Percentiles rank a stretch among this genome's conserved stretches.
phyloP scores from a whole-genome alignment of 495 filamentous ascomycete genomes.

The Hypoxylon lenormandii region DNA sequence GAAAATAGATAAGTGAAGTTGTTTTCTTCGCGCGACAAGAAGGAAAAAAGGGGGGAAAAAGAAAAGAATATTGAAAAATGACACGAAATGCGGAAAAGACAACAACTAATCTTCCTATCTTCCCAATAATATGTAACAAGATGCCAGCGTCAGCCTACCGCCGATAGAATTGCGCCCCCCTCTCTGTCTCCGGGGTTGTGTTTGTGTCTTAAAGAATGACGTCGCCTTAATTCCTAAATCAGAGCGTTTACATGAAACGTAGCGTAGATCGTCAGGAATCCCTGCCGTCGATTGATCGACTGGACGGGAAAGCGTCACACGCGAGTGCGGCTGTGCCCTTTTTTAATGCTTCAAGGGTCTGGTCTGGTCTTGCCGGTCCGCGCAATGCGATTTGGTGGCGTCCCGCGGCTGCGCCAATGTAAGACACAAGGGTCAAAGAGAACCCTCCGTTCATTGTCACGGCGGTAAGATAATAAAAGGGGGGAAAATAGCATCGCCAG shows the following conservation, averaged over 20 bases:
- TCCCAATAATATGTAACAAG: not conserved
- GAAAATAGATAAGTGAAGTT: not conserved
- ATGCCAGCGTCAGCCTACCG: not conserved
- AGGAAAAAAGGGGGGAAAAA: not conserved
- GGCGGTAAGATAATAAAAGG: not conserved
- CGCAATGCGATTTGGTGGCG: constrained; percentile 24
- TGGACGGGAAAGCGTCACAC: constrained; percentile 17
- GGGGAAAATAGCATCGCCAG: not conserved
- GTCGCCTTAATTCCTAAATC: constrained; percentile 31
- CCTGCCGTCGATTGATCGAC: constrained; percentile 38
- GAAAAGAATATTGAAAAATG: not conserved
- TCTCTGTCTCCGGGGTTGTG: too few species aligned
- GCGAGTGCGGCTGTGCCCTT: constrained; percentile 36
- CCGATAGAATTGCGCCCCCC: constrained; percentile 2
- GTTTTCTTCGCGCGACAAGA: too few species aligned
- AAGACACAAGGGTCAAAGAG: constrained; percentile 4
- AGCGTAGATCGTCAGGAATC: constrained; percentile 29
- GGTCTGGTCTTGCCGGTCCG: too few species aligned
- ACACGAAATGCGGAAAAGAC: not conserved
- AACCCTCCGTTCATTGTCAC: not conserved
- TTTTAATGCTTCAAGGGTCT: constrained; percentile 18
- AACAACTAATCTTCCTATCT: too few species aligned
- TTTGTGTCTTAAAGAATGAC: constrained; percentile 30
- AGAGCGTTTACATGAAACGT: constrained; percentile 39
- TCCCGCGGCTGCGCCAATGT: not conserved